Percentiles rank a stretch among this genome's conserved stretches.
phyloP scores from a whole-genome alignment of 2,329 filamentous ascomycete genomes.

The Phyllosticta citrichinensis region DNA sequence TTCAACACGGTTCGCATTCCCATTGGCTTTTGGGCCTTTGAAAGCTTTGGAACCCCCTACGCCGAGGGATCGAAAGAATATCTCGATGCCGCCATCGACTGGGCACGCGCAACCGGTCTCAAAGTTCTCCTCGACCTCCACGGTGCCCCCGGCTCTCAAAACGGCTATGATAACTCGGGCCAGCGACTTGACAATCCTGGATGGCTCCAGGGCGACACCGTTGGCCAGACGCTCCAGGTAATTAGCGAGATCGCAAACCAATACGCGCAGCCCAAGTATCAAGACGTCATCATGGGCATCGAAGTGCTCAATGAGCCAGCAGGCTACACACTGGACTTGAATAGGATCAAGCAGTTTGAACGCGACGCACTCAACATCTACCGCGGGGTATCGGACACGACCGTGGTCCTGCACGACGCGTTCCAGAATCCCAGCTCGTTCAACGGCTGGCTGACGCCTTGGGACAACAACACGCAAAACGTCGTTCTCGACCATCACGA shows the following conservation, averaged over 20 bases:
- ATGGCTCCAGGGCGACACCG: constrained; percentile 40
- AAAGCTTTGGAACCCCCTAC: constrained; percentile 41
- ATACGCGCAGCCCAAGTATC: constrained; percentile 43
- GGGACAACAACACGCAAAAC: constrained; percentile 40
- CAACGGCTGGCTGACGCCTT: constrained; percentile 48
- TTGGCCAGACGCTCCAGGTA: constrained; percentile 43
- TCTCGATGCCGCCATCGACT: constrained; percentile 47
- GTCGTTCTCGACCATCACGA: constrained; percentile 59
- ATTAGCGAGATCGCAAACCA: constrained; percentile 48
- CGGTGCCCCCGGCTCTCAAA: constrained; percentile 42
- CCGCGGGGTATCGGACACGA: constrained; percentile 34
- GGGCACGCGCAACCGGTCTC: constrained; percentile 42
- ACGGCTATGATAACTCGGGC: constrained; percentile 55
- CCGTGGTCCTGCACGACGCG: constrained; percentile 50
- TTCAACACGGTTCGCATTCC: constrained; percentile 52
- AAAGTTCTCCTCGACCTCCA: constrained; percentile 53
- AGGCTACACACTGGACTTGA: constrained; percentile 35
- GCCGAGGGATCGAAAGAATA: constrained; percentile 42
- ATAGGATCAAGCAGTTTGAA: constrained; percentile 43
- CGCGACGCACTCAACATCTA: constrained; percentile 43
- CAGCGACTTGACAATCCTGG: constrained; percentile 33
- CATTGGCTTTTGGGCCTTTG: constrained; percentile 51
- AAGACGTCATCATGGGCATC: constrained; percentile 50
- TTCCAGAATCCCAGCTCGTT: constrained; percentile 45
- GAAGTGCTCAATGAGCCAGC: constrained; percentile 49